phyloP scores from a whole-genome alignment of 1,284 basidiomycete genomes.

The Cutaneotrichosporon cavernicola region DNA sequence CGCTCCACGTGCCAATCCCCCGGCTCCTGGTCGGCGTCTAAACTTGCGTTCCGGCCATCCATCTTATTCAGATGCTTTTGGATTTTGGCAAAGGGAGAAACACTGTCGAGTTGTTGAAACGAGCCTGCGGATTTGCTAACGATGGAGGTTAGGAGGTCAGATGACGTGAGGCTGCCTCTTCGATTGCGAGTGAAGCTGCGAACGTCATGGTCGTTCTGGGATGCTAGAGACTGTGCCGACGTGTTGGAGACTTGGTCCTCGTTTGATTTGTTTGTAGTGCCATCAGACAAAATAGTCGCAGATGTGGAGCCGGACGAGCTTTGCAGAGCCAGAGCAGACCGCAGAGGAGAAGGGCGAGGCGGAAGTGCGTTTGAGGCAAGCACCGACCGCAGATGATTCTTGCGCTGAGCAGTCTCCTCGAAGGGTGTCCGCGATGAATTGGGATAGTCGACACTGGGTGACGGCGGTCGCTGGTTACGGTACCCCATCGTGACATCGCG shows the following conservation, averaged over 20 bases:
- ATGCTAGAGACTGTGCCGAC: constrained; percentile 50
- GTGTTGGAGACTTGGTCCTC: constrained; percentile 39
- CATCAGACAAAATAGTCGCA: not conserved
- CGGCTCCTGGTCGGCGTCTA: constrained; percentile 43
- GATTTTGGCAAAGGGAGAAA: constrained; percentile 48
- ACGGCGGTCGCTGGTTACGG: constrained; percentile 26
- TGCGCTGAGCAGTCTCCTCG: constrained; percentile 41
- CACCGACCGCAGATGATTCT: constrained; percentile 45
- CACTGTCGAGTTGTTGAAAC: constrained; percentile 31
- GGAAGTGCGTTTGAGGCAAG: constrained; percentile 36
- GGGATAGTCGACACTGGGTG: constrained; percentile 23
- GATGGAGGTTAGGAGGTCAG: constrained; percentile 35
- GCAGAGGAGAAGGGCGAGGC: not conserved
- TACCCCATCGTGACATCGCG: constrained; percentile 34
- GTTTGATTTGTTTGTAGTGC: not conserved
- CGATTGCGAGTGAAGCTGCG: not conserved
- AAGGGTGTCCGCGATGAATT: constrained; percentile 39
- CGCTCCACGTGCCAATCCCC: constrained; percentile 46
- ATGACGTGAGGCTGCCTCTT: constrained; percentile 48
- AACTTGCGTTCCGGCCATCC: constrained; percentile 50
- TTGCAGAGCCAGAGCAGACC: not conserved
- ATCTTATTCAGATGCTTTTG: constrained; percentile 52
- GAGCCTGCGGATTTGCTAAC: constrained; percentile 22
- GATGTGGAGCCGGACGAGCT: not conserved
- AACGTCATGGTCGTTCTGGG: constrained; percentile 30